Evolutionary conservation across 305 asterid genomes (phyloP).

Genomic region (Rubia balearica): DNA sequence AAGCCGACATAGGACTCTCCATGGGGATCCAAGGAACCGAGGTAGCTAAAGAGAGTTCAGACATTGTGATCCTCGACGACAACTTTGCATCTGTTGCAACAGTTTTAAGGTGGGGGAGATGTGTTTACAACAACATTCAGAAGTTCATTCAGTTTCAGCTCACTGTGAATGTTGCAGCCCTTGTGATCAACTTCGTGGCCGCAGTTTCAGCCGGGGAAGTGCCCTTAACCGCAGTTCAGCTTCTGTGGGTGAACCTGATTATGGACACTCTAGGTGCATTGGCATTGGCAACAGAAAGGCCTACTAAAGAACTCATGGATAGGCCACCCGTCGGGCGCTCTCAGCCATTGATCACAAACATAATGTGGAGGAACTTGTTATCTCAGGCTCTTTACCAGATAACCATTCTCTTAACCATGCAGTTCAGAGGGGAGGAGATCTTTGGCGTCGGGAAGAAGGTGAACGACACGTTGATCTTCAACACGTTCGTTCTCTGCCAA

Average conservation of each 20-base stretch:
- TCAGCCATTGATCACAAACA: constrained; percentile 45
- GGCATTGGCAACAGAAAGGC: constrained; percentile 59
- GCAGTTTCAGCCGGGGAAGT: constrained; percentile 57
- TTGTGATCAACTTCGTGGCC: constrained; percentile 52
- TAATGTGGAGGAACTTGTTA: constrained; percentile 59
- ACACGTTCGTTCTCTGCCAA: constrained; percentile 58
- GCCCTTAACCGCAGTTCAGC: constrained; percentile 57
- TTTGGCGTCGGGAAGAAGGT: constrained; percentile 28
- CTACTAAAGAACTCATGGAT: constrained; percentile 48
- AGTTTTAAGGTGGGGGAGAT: constrained; percentile 52
- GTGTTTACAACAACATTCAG: constrained; percentile 43
- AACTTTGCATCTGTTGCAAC: constrained; percentile 45
- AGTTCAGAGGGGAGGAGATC: constrained; percentile 44
- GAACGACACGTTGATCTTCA: constrained; percentile 57
- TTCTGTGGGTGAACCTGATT: constrained; percentile 64
- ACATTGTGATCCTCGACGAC: constrained; percentile 45
- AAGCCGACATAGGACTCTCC: constrained; percentile 60
- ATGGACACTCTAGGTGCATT: constrained; percentile 67
- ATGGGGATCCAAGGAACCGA: constrained; percentile 68
- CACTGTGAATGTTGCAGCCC: constrained; percentile 55
- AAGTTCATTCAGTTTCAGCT: constrained; percentile 58
- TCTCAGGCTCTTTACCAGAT: constrained; percentile 57
- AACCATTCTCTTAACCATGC: constrained; percentile 32
- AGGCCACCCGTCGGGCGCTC: constrained; percentile 44
- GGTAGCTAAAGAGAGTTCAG: constrained; percentile 53